phyloP scores from a whole-genome alignment of 306 rosid species.

The Neltuma alba region DNA sequence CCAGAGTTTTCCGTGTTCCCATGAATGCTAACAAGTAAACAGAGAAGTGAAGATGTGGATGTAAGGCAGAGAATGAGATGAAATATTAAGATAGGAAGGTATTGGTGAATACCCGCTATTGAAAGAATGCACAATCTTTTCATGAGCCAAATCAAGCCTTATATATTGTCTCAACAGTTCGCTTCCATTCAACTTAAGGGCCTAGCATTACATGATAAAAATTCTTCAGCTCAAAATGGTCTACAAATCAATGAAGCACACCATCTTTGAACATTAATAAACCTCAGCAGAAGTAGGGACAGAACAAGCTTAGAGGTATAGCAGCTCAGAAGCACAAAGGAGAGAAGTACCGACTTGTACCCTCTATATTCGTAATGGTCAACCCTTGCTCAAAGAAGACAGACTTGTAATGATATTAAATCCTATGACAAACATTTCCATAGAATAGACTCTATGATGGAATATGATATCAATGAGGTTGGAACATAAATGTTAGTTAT shows the following conservation, averaged over 20 bases:
- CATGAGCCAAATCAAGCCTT: conserved; percentile 64
- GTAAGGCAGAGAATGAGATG: conserved; percentile 14
- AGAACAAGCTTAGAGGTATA: conserved; percentile 1
- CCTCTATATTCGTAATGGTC: background rate
- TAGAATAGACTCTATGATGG: background rate
- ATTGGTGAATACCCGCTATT: conserved; percentile 46
- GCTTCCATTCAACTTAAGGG: conserved; percentile 47
- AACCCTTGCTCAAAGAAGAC: background rate
- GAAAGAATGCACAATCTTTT: conserved; percentile 58
- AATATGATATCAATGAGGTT: background rate
- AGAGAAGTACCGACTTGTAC: conserved; percentile 11
- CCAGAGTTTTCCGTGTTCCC: conserved; percentile 56
- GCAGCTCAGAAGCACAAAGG: background rate
- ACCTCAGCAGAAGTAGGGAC: background rate
- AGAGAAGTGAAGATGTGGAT: background rate
- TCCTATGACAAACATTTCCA: background rate
- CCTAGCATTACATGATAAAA: conserved; percentile 36
- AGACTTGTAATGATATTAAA: background rate
- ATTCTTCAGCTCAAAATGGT: background rate
- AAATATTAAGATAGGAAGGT: background rate
- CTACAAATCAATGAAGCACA: background rate
- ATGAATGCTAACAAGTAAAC: background rate
- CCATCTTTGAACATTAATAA: background rate
- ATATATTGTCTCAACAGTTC: conserved; percentile 49
- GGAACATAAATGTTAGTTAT: background rate